phyloP scores from a whole-genome alignment of 805 yeast species.

The Tetrapisispora namnaoensis region DNA sequence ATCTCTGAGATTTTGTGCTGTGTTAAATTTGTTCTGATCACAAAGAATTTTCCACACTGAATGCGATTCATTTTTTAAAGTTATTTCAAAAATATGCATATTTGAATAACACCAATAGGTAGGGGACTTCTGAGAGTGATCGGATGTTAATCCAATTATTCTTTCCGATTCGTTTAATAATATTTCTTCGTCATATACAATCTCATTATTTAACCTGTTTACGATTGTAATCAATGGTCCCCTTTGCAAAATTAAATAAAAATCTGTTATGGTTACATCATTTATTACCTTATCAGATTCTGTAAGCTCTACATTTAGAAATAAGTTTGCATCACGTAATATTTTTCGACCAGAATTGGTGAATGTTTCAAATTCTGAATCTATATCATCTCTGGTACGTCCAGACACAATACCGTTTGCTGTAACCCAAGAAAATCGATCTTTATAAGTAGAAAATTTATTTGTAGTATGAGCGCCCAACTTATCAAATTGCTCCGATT shows the following conservation, averaged over 20 bases:
- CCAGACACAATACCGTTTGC: conserved; percentile 40
- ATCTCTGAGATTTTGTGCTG: conserved; percentile 43
- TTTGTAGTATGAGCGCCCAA: conserved; percentile 26
- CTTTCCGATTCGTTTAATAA: conserved; percentile 19
- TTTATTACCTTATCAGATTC: conserved; percentile 26
- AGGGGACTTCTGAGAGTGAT: conserved; percentile 32
- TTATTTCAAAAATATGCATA: conserved; percentile 56
- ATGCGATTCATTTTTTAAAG: conserved; percentile 55
- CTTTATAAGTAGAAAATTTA: conserved; percentile 23
- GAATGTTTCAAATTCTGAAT: conserved; percentile 5
- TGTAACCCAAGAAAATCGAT: conserved; percentile 40
- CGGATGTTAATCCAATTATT: conserved; percentile 41
- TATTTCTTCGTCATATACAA: conserved; percentile 36
- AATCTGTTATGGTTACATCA: conserved; percentile 41
- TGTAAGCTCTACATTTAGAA: conserved; percentile 34
- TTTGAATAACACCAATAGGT: conserved; percentile 71
- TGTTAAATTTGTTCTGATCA: conserved; percentile 46
- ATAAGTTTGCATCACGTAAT: conserved; percentile 30
- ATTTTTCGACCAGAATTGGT: conserved; percentile 4
- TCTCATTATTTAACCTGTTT: conserved; percentile 43
- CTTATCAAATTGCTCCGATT: conserved; percentile 32
- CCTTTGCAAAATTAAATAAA: conserved; percentile 42
- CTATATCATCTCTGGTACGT: conserved; percentile 13
- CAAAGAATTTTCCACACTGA: conserved; percentile 66
- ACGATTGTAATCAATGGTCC: conserved; percentile 35